phyloP scores from a whole-genome alignment of 2,329 filamentous ascomycete genomes.

The Aspergillus carbonarius region DNA sequence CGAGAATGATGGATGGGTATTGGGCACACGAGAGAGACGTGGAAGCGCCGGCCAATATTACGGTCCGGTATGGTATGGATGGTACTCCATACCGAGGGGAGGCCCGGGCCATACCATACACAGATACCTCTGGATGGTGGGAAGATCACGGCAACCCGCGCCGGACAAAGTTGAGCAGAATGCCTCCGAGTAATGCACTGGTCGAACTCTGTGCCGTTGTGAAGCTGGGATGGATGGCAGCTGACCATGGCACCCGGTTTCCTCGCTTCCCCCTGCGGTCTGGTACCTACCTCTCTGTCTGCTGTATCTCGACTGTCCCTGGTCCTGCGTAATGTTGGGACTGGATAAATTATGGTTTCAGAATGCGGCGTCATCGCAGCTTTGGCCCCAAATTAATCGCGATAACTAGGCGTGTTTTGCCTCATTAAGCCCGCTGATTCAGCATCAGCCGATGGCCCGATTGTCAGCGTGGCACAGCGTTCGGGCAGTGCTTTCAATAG shows the following conservation, averaged over 20 bases:
- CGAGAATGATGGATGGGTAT: background rate
- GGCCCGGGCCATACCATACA: background rate
- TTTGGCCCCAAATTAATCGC: slow-evolving; percentile 6
- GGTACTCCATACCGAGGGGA: background rate
- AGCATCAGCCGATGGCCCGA: background rate
- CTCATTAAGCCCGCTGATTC: background rate
- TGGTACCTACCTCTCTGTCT: no score
- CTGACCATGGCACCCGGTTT: no score
- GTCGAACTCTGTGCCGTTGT: no score
- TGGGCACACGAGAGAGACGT: background rate
- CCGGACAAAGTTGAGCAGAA: slow-evolving; percentile 17
- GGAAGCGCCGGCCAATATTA: background rate
- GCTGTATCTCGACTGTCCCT: background rate
- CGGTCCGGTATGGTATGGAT: slow-evolving; percentile 4
- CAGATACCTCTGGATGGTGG: background rate
- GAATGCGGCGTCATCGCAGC: slow-evolving; percentile 1
- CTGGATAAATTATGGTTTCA: background rate
- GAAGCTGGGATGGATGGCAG: no score
- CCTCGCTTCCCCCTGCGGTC: no score
- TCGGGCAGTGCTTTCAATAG: background rate
- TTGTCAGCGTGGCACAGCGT: background rate
- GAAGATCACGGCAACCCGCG: slow-evolving; percentile 22
- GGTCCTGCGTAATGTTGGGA: background rate
- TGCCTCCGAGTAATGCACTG: slow-evolving; percentile 18
- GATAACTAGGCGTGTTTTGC: background rate